phyloP scores from a whole-genome alignment of 2,329 filamentous ascomycete genomes.

The Calycina marina region DNA sequence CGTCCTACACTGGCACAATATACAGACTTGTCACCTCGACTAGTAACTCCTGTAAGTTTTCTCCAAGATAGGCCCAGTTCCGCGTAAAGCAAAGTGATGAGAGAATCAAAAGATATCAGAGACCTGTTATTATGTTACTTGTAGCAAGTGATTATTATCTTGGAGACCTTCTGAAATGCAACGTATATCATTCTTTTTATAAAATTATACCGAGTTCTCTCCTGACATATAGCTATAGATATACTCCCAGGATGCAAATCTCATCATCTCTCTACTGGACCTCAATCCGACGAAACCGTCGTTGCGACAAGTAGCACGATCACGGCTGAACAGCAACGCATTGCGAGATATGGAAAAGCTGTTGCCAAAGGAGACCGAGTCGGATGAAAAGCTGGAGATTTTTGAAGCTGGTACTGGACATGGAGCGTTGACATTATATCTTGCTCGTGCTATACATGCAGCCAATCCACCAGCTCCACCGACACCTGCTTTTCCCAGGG shows the following conservation, averaged over 20 bases:
- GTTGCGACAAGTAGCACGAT: slow-evolving; percentile 29
- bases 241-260: slow-evolving; percentile 60
- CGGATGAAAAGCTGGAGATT: slow-evolving; percentile 45
- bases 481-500: slow-evolving; percentile 1
- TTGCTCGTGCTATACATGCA: slow-evolving; percentile 62
- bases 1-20: slow-evolving; percentile 62
- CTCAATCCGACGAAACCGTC: slow-evolving; percentile 55
- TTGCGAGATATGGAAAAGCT: slow-evolving; percentile 6
- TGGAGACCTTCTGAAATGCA: not conserved
- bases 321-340: not conserved
- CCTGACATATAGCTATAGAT: slow-evolving; percentile 39
- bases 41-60: slow-evolving; percentile 56
- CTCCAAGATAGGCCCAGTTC: not conserved
- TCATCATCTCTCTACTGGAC: slow-evolving; percentile 65
- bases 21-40: slow-evolving; percentile 47
- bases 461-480: slow-evolving; percentile 44
- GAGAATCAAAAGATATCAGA: not conserved
- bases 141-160: not conserved
- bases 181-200: too few species aligned
- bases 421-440: slow-evolving; percentile 61
- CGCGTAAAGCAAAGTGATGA: not conserved
- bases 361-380: not conserved
- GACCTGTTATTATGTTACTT: not conserved
- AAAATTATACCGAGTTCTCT: too few species aligned
- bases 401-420: slow-evolving; percentile 80